Conservation (phyloP, 2,329 filamentous ascomycete genomes). For the Exserohilum turcica region DNA sequence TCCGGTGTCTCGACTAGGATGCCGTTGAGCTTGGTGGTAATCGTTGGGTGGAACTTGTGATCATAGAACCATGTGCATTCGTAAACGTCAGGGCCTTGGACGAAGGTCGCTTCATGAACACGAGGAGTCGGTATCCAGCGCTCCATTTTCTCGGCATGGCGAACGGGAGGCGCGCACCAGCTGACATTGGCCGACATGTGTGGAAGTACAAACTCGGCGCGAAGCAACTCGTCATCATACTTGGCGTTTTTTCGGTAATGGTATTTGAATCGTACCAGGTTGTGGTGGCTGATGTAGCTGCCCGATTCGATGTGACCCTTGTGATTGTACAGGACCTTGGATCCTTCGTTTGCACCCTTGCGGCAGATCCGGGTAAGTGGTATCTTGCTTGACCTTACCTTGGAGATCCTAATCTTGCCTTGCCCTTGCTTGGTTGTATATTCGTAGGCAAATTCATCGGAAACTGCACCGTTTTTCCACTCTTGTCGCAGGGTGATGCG, state of each 20-base stretch:
- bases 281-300: slow-evolving; percentile 59
- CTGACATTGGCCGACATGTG: slow-evolving; percentile 61
- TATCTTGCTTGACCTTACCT: slow-evolving; percentile 42
- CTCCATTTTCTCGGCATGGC: slow-evolving; percentile 57
- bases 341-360: slow-evolving; percentile 51
- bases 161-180: slow-evolving; percentile 59
- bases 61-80: slow-evolving; percentile 54
- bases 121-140: slow-evolving; percentile 62
- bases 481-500: slow-evolving; percentile 53
- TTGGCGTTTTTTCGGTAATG: slow-evolving; percentile 60
- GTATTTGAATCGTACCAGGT: slow-evolving; percentile 60
- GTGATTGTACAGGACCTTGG: slow-evolving; percentile 58
- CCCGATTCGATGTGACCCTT: slow-evolving; percentile 60
- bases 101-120: slow-evolving; percentile 60
- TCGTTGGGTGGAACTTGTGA: slow-evolving; percentile 49
- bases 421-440: slow-evolving; percentile 43
- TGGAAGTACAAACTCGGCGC: slow-evolving; percentile 60
- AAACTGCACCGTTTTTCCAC: slow-evolving; percentile 50
- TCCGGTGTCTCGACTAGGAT: slow-evolving; percentile 57
- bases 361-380: slow-evolving; percentile 53
- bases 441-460: slow-evolving; percentile 59
- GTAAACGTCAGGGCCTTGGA: slow-evolving; percentile 59
- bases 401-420: slow-evolving; percentile 48
- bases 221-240: slow-evolving; percentile 61
- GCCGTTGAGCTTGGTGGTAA: slow-evolving; percentile 55